phyloP scores from a whole-genome alignment of 202 grass and related monocot genomes.

The Digitaria exilis region DNA sequence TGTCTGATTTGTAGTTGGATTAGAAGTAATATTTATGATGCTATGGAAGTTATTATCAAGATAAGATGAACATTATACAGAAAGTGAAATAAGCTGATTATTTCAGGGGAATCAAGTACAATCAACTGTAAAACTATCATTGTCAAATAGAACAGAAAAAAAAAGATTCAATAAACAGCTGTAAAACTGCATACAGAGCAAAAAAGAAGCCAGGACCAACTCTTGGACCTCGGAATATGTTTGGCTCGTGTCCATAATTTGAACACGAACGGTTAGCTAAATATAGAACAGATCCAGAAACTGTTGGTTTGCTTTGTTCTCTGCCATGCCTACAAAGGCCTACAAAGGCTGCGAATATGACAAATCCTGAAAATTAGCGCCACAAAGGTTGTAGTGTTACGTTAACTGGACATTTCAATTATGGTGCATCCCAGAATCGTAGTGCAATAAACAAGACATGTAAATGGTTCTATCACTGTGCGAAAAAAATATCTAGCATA shows the following conservation, averaged over 20 bases:
- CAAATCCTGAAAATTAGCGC: background rate
- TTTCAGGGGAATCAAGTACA: too few species aligned
- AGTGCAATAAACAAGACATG: slow-evolving; percentile 14
- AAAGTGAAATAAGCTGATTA: too few species aligned
- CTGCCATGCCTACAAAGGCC: background rate
- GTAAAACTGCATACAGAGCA: too few species aligned
- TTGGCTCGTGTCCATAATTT: background rate
- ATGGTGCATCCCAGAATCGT: background rate
- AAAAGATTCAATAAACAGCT: background rate
- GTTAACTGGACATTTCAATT: background rate
- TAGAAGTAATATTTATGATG: too few species aligned
- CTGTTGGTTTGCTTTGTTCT: background rate
- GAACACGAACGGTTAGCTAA: background rate
- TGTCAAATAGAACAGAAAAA: too few species aligned
- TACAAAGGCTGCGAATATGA: background rate
- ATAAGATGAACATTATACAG: too few species aligned
- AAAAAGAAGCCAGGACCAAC: background rate
- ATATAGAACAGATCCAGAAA: background rate
- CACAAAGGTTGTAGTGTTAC: background rate
- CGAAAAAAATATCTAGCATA: slow-evolving; percentile 23
- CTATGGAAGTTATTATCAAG: too few species aligned
- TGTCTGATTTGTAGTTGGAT: too few species aligned
- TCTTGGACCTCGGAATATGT: background rate
- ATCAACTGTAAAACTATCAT: too few species aligned
- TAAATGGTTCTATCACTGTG: slow-evolving; percentile 9